phyloP scores from a whole-genome alignment of 2,329 filamentous ascomycete genomes.

The Arachnomyces sp. region DNA sequence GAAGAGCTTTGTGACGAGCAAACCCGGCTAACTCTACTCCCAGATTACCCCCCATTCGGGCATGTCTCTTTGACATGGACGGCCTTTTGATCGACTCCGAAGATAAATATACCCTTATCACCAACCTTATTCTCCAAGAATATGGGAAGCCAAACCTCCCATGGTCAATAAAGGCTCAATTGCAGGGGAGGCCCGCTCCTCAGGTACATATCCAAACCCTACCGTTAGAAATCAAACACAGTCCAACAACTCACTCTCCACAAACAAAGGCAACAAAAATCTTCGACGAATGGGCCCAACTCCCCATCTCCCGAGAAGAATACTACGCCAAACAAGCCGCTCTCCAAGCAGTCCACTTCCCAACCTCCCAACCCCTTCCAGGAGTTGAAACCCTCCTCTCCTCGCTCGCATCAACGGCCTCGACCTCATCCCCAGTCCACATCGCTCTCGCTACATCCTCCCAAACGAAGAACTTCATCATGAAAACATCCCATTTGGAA shows the following conservation, averaged over 20 bases:
- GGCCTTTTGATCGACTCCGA: constrained; percentile 90
- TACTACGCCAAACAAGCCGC: constrained; percentile 53
- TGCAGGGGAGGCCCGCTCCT: constrained; percentile 59
- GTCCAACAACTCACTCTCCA: background rate
- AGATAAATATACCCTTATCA: constrained; percentile 75
- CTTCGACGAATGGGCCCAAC: constrained; percentile 73
- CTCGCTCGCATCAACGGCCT: constrained; percentile 26
- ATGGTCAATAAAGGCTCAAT: constrained; percentile 86
- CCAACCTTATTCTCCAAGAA: constrained; percentile 70
- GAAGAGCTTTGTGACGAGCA: background rate
- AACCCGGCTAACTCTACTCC: constrained; percentile 1
- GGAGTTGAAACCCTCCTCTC: constrained; percentile 63
- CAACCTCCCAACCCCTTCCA: constrained; percentile 63
- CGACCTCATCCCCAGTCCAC: constrained; percentile 48
- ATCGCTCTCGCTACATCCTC: constrained; percentile 82
- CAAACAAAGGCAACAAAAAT: constrained; percentile 46
- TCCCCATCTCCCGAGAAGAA: constrained; percentile 65
- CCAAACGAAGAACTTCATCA: constrained; percentile 59
- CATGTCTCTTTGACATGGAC: constrained; percentile 98
- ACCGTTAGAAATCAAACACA: background rate
- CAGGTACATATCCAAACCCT: constrained; percentile 30
- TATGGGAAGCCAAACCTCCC: constrained; percentile 69
- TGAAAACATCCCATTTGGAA: constrained; percentile 59
- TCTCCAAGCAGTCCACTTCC: constrained; percentile 66
- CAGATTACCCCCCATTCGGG: constrained; percentile 71